Percentiles rank a stretch among this genome's conserved stretches.
Evolutionary conservation across 148 eudicot genomes (phyloP).

Genomic region (Amaranthus hypochondriacus): DNA sequence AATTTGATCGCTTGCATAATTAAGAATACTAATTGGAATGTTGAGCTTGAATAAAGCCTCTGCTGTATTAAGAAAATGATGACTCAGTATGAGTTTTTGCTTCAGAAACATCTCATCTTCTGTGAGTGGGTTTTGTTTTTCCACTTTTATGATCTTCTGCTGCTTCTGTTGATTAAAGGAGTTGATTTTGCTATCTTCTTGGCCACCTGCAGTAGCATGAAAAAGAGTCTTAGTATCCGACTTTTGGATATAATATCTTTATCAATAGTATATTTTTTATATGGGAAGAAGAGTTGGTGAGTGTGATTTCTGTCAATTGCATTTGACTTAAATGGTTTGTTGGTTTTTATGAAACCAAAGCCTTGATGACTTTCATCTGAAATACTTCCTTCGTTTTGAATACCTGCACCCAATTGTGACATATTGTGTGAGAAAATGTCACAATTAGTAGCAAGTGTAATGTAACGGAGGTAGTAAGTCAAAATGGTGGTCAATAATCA

Average conservation of each 20-base stretch:
- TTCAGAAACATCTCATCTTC: constrained; percentile 65
- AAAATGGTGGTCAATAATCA: background rate
- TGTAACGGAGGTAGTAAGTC: constrained; percentile 1
- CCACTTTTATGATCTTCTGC: constrained; percentile 20
- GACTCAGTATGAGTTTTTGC: constrained; percentile 58
- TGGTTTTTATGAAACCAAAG: background rate
- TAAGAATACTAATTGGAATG: constrained; percentile 53
- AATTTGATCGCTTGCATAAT: constrained; percentile 41
- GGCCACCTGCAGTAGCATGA: constrained; percentile 30
- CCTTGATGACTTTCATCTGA: too few species aligned
- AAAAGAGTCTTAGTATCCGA: background rate
- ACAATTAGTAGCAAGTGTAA: background rate
- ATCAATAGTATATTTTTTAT: too few species aligned
- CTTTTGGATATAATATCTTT: too few species aligned
- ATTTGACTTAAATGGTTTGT: background rate
- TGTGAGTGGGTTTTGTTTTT: constrained; percentile 44
- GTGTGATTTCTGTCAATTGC: background rate
- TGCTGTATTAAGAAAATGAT: constrained; percentile 68
- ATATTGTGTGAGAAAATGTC: too few species aligned
- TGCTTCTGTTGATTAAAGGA: constrained; percentile 18
- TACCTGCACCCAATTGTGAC: too few species aligned
- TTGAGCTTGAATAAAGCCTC: constrained; percentile 79
- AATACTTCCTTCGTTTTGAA: too few species aligned
- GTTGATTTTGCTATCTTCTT: constrained; percentile 19
- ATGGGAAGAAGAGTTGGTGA: background rate